Evolutionary conservation across 140 eudicot genomes (phyloP).

Genomic region (Cichorium intybus): DNA sequence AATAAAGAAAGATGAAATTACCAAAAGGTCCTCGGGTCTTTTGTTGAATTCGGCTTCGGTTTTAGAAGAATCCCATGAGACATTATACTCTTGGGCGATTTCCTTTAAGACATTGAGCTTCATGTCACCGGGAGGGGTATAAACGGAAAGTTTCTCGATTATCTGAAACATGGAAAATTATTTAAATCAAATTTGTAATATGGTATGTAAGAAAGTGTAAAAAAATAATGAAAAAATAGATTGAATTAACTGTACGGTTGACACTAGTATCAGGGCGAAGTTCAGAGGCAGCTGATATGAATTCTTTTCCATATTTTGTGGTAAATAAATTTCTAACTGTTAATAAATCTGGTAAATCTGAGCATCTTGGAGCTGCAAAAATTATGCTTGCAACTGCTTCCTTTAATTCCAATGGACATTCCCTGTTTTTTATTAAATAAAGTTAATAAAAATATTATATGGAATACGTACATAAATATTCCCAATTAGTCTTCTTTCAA

Average conservation of each 20-base stretch:
- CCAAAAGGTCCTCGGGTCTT: constrained; percentile 90
- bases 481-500: neutral
- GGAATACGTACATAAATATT: neutral
- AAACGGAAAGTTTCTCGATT: constrained; percentile 90
- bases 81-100: constrained; percentile 64
- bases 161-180: constrained; percentile 41
- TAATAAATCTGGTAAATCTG: constrained; percentile 90
- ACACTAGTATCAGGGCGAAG: constrained; percentile 97
- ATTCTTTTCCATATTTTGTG: constrained; percentile 93
- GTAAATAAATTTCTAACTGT: constrained; percentile 68
- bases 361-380: constrained; percentile 95
- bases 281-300: constrained; percentile 85
- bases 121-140: constrained; percentile 66
- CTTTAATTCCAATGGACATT: constrained; percentile 85
- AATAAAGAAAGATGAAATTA: constrained; percentile 21
- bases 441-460: neutral
- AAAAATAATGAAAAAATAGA: neutral
- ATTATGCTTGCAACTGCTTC: constrained; percentile 98
- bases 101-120: constrained; percentile 72
- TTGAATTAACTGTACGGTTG: constrained; percentile 87
- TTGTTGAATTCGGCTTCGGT: constrained; percentile 84
- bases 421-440: constrained; percentile 43
- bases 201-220: neutral
- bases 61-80: constrained; percentile 83
- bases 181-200: constrained; percentile 1